These are phyloP conservation scores for Handroanthus guayacan DNA, from an alignment of 257 asterid genomes.

Conservation along the genomic window DNA sequence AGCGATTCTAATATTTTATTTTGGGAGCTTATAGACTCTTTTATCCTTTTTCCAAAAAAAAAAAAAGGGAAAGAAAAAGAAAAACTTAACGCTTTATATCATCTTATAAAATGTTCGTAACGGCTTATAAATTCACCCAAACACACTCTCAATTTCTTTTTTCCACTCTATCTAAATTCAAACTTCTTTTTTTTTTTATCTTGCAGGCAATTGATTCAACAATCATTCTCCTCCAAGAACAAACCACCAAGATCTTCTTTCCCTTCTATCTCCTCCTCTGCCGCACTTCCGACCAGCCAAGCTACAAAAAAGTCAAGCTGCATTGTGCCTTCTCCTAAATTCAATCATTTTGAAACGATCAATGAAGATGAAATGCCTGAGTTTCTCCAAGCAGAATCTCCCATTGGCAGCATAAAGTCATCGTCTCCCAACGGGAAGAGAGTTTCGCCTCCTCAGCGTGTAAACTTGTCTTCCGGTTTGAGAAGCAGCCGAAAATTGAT, in stretches of 20 bases:
- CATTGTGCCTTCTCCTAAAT: constrained; percentile 56
- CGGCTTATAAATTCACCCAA: no score
- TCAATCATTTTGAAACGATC: constrained; percentile 51
- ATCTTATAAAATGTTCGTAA: no score
- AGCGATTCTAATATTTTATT: no score
- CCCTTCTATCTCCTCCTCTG: constrained; percentile 51
- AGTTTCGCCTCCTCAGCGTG: constrained; percentile 72
- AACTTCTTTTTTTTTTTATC: not conserved
- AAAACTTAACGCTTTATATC: no score
- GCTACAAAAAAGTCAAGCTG: constrained; percentile 48
- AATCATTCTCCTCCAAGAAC: constrained; percentile 43
- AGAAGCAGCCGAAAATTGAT: constrained; percentile 81
- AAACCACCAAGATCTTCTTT: constrained; percentile 66
- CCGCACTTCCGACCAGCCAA: constrained; percentile 48
- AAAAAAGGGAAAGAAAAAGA: no score
- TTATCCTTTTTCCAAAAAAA: no score
- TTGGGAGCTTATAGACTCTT: no score
- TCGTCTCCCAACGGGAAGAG: constrained; percentile 88
- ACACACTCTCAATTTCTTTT: no score
- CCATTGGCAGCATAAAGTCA: constrained; percentile 56
- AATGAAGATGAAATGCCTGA: constrained; percentile 74
- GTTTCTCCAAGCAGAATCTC: constrained; percentile 64
- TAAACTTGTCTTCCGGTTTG: constrained; percentile 48
- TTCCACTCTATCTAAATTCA: no score
- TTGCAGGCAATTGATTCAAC: constrained; percentile 41